A percentile compares a stretch with the other conserved stretches of the same genome.
Evolutionary conservation across 1,284 basidiomycete genomes (phyloP).

Genomic region (Cryptococcus sp.): DNA sequence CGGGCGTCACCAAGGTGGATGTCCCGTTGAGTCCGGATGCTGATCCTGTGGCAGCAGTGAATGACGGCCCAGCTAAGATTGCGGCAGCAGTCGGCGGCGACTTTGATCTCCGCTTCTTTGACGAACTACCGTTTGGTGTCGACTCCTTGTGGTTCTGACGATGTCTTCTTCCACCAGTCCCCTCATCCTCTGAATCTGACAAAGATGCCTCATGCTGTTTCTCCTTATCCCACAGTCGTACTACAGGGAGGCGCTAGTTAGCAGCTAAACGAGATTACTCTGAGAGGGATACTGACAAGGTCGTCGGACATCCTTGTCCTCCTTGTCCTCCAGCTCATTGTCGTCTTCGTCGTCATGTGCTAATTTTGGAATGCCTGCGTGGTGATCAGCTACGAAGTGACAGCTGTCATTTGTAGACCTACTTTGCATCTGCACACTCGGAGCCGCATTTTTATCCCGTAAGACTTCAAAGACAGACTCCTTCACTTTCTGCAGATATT

Average conservation of each 20-base stretch:
- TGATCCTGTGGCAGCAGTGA: no score
- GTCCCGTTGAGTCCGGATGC: no score
- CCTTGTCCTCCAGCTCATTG: slow-evolving; percentile 76
- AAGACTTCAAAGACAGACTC: slow-evolving; percentile 89
- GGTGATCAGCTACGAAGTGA: not conserved
- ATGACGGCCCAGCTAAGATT: no score
- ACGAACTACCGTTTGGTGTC: slow-evolving; percentile 7
- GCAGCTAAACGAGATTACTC: not conserved
- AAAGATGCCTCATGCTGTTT: slow-evolving; percentile 48
- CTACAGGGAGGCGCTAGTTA: slow-evolving; percentile 15
- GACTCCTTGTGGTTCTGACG: slow-evolving; percentile 45
- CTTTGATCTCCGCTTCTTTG: no score
- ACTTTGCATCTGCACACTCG: slow-evolving; percentile 87
- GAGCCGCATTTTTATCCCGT: slow-evolving; percentile 78
- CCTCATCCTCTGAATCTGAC: slow-evolving; percentile 60
- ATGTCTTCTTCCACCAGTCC: slow-evolving; percentile 48
- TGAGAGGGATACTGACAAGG: slow-evolving; percentile 58
- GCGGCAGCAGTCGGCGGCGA: no score
- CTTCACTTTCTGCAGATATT: slow-evolving; percentile 91
- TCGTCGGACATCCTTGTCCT: slow-evolving; percentile 71
- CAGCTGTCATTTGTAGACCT: slow-evolving; percentile 25
- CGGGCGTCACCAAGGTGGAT: no score
- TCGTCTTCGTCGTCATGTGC: slow-evolving; percentile 82
- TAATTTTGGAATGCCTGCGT: slow-evolving; percentile 58
- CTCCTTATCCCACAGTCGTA: slow-evolving; percentile 47